Conservation (phyloP, 139 green algal species). For the Astrephomene gubernaculifera region DNA sequence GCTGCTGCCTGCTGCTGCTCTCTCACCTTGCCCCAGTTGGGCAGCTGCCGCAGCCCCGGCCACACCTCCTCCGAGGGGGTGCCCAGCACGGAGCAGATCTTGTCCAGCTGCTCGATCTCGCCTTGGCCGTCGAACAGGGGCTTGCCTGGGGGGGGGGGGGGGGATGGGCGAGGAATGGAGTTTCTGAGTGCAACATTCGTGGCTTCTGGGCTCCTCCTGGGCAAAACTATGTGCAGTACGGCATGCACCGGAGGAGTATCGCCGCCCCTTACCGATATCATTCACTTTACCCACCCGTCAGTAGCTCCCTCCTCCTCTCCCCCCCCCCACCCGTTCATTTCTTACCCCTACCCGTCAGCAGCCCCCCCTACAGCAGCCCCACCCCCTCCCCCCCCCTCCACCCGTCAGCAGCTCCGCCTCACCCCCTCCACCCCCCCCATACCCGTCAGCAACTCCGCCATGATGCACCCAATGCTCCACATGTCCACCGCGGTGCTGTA, state of each 20-base stretch:
- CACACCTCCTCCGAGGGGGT: constrained; percentile 84
- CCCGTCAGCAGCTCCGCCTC: constrained; percentile 88
- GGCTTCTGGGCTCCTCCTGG: too few species aligned
- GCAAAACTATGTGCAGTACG: too few species aligned
- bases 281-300: too few species aligned
- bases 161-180: too few species aligned
- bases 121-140: constrained; percentile 77
- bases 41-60: constrained; percentile 76
- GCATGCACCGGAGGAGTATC: too few species aligned
- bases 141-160: constrained; percentile 35
- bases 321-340: neutral
- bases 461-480: constrained; percentile 94
- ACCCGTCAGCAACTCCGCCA: constrained; percentile 89
- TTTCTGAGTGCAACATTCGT: too few species aligned
- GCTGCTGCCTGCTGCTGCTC: too few species aligned
- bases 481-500: constrained; percentile 93
- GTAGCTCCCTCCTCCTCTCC: too few species aligned
- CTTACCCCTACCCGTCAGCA: too few species aligned
- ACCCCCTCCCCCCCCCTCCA: neutral
- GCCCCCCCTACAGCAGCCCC: neutral
- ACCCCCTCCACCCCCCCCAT: neutral
- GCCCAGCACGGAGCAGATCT: constrained; percentile 83
- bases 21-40: constrained; percentile 66
- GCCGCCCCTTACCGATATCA: too few species aligned
- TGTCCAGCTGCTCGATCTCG: constrained; percentile 86